These are phyloP conservation scores for Oldenlandia corymbosa DNA, from an alignment of 257 asterid species.

Conservation along the genomic window DNA sequence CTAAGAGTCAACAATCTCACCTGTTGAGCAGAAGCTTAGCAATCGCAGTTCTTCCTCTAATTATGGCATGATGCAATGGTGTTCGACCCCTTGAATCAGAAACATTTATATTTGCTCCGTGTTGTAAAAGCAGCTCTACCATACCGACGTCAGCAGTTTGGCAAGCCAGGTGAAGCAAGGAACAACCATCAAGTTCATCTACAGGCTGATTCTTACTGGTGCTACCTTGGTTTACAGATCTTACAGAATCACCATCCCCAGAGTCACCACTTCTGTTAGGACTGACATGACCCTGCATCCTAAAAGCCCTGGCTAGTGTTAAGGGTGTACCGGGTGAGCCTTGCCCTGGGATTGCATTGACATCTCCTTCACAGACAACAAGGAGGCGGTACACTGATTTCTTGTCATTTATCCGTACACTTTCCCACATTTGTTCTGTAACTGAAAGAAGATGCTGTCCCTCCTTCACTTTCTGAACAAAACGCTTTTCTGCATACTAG, in stretches of 20 bases:
- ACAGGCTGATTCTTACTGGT: constrained; percentile 30
- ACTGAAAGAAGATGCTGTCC: constrained; percentile 47
- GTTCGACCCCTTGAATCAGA: constrained; percentile 70
- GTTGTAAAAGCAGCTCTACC: constrained; percentile 90
- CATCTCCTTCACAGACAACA: constrained; percentile 54
- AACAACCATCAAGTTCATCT: constrained; percentile 54
- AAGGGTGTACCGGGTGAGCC: constrained; percentile 32
- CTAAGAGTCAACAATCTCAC: constrained; percentile 29
- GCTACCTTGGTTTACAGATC: constrained; percentile 29
- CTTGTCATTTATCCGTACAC: constrained; percentile 66
- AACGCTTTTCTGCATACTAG: constrained; percentile 78
- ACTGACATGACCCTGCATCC: constrained; percentile 28
- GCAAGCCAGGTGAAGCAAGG: constrained; percentile 89
- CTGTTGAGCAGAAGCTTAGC: constrained; percentile 66
- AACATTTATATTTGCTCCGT: constrained; percentile 58
- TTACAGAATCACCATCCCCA: constrained; percentile 35
- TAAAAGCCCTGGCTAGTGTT: constrained; percentile 35
- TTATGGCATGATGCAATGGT: constrained; percentile 74
- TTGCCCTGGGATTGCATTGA: constrained; percentile 59
- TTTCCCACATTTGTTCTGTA: constrained; percentile 74
- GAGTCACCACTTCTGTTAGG: constrained; percentile 27
- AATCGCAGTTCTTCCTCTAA: constrained; percentile 55
- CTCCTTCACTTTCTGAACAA: constrained; percentile 50
- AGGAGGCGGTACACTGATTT: constrained; percentile 81
- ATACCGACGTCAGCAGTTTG: constrained; percentile 81